Evolutionary conservation across 108 stramenopile genomes (phyloP).

Genomic region (Discostella pseudostelligera): DNA sequence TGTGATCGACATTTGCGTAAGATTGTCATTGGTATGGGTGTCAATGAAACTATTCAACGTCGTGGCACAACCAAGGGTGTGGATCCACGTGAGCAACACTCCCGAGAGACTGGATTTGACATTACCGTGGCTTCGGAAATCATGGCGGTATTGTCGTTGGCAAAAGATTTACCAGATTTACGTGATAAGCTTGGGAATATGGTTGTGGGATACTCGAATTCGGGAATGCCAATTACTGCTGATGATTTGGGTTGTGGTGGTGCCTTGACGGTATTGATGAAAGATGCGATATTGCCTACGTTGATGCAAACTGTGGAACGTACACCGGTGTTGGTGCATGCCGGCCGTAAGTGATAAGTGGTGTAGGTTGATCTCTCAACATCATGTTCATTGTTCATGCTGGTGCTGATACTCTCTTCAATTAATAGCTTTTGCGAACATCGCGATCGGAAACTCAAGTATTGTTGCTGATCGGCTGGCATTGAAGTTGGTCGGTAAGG

Average conservation of each 20-base stretch:
- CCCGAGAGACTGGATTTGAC: conserved; percentile 93
- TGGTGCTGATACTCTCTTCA: no score
- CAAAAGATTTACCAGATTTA: conserved; percentile 87
- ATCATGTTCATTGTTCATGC: no score
- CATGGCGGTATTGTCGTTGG: conserved; percentile 96
- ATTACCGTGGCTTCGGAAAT: conserved; percentile 98
- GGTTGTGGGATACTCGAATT: conserved; percentile 88
- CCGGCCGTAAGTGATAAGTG: no score
- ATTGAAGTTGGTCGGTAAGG: conserved; percentile 85
- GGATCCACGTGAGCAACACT: conserved; percentile 60
- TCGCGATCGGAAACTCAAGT: conserved; percentile 95
- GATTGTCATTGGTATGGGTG: conserved; percentile 80
- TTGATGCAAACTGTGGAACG: conserved; percentile 98
- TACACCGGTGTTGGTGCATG: conserved; percentile 97
- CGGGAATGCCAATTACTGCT: conserved; percentile 80
- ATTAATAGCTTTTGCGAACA: conserved; percentile 97
- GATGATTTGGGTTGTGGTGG: conserved; percentile 98
- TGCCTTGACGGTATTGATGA: conserved; percentile 96
- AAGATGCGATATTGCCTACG: conserved; percentile 93
- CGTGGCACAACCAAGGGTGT: conserved; percentile 48
- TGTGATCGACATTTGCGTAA: conserved; percentile 95
- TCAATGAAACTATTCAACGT: conserved; percentile 82
- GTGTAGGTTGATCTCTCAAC: no score
- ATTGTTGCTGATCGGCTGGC: conserved; percentile 97
- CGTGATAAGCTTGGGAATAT: conserved; percentile 91